Evolutionary conservation across 805 yeast genomes (phyloP), one percentile per base, ranked within the genome.

Genomic region (Spathaspora hagerdaliae): DNA sequence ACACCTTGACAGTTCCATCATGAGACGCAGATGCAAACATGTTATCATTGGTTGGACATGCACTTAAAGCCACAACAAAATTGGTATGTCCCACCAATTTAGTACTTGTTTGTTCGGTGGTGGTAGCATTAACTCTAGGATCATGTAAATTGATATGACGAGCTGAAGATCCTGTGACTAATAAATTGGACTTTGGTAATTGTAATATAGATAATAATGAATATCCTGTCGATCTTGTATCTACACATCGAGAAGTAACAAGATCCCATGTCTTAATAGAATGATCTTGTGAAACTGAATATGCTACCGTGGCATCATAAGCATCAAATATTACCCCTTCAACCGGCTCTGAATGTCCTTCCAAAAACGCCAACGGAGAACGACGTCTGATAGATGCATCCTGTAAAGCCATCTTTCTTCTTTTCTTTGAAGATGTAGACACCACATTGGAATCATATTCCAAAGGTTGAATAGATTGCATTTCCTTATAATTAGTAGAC

Each of bases 131-230:
- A 0, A 80, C 65, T 61, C 99, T 79, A 38, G 98, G 97, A 63
- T 94, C 99, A 59, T 89, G 96, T 50, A 94, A 73, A 44, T 90
- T 84, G 51, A 94, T 91, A 65, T 94, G 98, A 66, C 99, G 85
- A n/a, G 97, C 97, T 10, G 96, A 85, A 1, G 97, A 89, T n/a
- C 99, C 99, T 46, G 92, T 81, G 7, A 91, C 96, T 29, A 94
- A 67, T 45, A 94, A 71, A 50, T 87, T 79, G 43, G 83, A 69
- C 42, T 78, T 73, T 6, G 87, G 80, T 50, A 94, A 71, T 53
- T 83, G 83, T 29, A 82, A 73, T 27, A 91, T 66, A 0, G 96
- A 87, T 38, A 91, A 74, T 51, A 94, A 74, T 9, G 98, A 84
- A 64, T 79, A 91, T 11, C 91, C 86, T 0, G 98, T 90, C 15